Evolutionary conservation across 2,329 filamentous ascomycete species (phyloP).

Genomic region (Xylariaceae sp.): DNA sequence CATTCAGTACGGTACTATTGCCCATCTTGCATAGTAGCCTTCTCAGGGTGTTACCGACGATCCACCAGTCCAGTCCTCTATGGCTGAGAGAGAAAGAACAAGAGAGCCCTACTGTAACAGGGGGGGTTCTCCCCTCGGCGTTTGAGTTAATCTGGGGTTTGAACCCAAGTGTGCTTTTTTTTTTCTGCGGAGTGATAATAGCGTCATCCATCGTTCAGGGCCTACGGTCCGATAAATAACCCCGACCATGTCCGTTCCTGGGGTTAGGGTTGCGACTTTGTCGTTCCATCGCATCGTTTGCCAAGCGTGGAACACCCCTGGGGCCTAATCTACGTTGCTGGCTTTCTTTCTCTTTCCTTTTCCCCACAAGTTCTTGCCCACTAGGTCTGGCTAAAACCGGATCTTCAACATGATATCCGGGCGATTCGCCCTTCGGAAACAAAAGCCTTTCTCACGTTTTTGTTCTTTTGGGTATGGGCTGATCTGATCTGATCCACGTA

Average conservation of each 20-base stretch:
- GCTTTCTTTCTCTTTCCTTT: background rate
- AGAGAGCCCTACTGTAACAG: too few species aligned
- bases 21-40: background rate
- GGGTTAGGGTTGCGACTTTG: constrained; percentile 26
- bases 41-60: background rate
- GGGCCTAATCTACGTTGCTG: constrained; percentile 18
- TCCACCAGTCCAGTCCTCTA: too few species aligned
- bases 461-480: too few species aligned
- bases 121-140: constrained; percentile 1
- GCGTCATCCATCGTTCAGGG: constrained; percentile 31
- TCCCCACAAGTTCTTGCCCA: constrained; percentile 29
- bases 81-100: too few species aligned
- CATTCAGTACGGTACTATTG: background rate
- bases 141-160: constrained; percentile 15
- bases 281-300: constrained; percentile 26
- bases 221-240: constrained; percentile 34
- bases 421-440: constrained; percentile 24
- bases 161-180: background rate
- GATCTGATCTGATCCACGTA: too few species aligned
- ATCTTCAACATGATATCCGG: constrained; percentile 30
- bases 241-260: constrained; percentile 21
- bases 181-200: constrained; percentile 17
- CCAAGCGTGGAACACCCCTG: constrained; percentile 22
- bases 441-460: constrained; percentile 14
- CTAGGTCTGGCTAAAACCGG: constrained; percentile 28